A percentile compares a stretch with the other conserved stretches of the same genome.
phyloP scores from a whole-genome alignment of 2,329 filamentous ascomycete species.

The Ophiosphaerella korrae region DNA sequence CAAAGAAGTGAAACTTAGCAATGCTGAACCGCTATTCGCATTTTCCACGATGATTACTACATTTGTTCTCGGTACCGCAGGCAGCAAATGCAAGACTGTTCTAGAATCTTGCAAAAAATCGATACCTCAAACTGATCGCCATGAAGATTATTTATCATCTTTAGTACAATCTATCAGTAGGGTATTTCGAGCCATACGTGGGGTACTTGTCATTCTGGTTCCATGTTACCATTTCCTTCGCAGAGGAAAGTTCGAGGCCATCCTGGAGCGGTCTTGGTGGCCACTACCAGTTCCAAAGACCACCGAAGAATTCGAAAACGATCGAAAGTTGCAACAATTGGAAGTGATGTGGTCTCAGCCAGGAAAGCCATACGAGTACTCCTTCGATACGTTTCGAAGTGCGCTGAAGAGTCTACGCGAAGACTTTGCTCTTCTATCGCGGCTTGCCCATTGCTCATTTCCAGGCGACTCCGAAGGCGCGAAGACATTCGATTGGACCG shows the following conservation, averaged over 20 bases:
- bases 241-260: constrained; percentile 16
- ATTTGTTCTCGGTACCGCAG: constrained; percentile 20
- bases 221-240: constrained; percentile 29
- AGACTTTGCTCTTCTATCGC: constrained; percentile 28
- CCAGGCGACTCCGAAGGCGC: background rate
- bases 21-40: constrained; percentile 48
- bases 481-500: constrained; percentile 23
- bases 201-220: constrained; percentile 30
- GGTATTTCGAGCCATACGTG: constrained; percentile 23
- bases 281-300: constrained; percentile 18
- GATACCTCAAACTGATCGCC: background rate
- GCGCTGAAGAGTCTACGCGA: constrained; percentile 24
- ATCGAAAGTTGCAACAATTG: constrained; percentile 20
- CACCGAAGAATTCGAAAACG: constrained; percentile 16
- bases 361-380: constrained; percentile 29
- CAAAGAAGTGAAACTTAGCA: constrained; percentile 43
- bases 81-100: constrained; percentile 17
- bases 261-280: constrained; percentile 35
- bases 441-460: constrained; percentile 13
- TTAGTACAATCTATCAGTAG: constrained; percentile 9
- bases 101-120: constrained; percentile 6
- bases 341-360: constrained; percentile 30
- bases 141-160: background rate
- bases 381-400: constrained; percentile 23
- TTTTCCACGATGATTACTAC: constrained; percentile 23